Percentiles rank a stretch among this genome's conserved stretches.
Conservation (phyloP, 805 yeast species). For the Candida palmyrensis region DNA sequence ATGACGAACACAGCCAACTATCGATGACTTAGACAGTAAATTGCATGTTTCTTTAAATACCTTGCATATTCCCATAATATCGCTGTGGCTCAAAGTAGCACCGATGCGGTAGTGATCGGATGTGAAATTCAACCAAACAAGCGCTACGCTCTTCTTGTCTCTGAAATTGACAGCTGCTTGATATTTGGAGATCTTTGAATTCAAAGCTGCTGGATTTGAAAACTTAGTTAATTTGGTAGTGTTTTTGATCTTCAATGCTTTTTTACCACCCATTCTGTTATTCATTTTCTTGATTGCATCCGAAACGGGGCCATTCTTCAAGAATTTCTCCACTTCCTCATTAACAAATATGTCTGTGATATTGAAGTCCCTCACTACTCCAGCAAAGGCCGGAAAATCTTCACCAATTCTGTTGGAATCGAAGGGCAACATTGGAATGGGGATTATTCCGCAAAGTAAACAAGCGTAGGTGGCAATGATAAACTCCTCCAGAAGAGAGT, state of each 20-base stretch:
- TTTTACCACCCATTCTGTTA: conserved; percentile 16
- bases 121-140: conserved; percentile 67
- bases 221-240: conserved; percentile 54
- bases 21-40: conserved; percentile 61
- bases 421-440: conserved; percentile 71
- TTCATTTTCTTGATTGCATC: conserved; percentile 50
- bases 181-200: conserved; percentile 38
- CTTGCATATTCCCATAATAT: conserved; percentile 74
- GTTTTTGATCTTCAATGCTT: conserved; percentile 54
- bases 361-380: conserved; percentile 64
- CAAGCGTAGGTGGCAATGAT: conserved; percentile 83
- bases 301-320: conserved; percentile 64
- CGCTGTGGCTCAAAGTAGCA: conserved; percentile 51
- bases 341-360: conserved; percentile 73
- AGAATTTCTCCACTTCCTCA: conserved; percentile 61
- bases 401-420: conserved; percentile 64
- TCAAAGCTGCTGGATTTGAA: conserved; percentile 33
- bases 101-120: conserved; percentile 68
- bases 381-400: conserved; percentile 63
- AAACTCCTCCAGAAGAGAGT: conserved; percentile 83
- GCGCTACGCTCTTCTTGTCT: conserved; percentile 41
- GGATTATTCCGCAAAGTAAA: conserved; percentile 70
- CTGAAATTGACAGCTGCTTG: conserved; percentile 36
- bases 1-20: conserved; percentile 84
- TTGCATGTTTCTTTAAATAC: conserved; percentile 90